Evolutionary conservation across 441 rosid species (phyloP), one percentile per base, ranked within the genome.

Genomic region (Pelargonium cotyledonis): DNA sequence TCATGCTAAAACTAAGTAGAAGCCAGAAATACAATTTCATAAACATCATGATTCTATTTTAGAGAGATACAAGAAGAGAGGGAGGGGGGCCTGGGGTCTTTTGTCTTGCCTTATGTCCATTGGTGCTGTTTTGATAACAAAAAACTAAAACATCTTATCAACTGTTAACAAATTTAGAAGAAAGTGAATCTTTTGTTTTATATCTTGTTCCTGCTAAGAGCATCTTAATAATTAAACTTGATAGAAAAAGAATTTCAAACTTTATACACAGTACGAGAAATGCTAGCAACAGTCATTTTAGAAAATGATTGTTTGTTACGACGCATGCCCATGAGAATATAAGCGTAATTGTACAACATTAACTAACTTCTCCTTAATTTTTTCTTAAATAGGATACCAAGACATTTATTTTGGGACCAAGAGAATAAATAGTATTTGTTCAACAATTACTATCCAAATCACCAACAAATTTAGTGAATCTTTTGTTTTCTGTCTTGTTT

Each of bases 11-110:
- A 71, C 69, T 65, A 68, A 63, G 67, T 68, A 79, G 78, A 73
- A 76, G 77, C 84, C 73, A 77, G 72, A 75, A 77, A 74, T 67
- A 6, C 65, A 78, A 70, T 65, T 80, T 72, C 70, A 70, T 15
- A 14, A 68, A 76, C 67, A 68, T 68, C 76, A 79, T 73, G 21
- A 74, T 69, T 71, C 70, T 29, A 19, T 73, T 70, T 53, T 8
- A 53, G 60, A 53, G 60, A 16, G 60, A 53, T 16, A 53, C 60
- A 16, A 53, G 60, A 53, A n/a, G 16, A 51, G 23, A 16, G 57
- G 57, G 15, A 19, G 16, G 31, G 31, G 31, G 31, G 31, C 31
- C 16, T 49, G 57, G 16, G 57, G 18, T 16, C 57, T 49, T 49
- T 49, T 49, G 57, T 49, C 58, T n/a, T 49, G 57, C 15, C 18